phyloP scores from a whole-genome alignment of 2,329 filamentous ascomycete species.

The Diaporthe ilicicola region DNA sequence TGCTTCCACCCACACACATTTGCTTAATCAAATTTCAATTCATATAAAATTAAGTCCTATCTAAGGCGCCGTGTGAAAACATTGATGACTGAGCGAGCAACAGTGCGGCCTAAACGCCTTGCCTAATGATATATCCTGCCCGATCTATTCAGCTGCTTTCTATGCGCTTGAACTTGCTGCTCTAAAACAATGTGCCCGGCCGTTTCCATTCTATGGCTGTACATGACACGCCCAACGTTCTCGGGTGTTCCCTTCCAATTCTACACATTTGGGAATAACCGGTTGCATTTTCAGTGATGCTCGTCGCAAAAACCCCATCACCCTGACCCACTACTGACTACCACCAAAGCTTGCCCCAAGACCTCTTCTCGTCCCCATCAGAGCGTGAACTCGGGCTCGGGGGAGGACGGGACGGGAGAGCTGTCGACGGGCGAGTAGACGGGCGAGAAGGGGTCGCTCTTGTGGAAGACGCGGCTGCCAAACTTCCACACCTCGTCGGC shows the following conservation, averaged over 20 bases:
- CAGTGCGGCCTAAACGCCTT: background rate
- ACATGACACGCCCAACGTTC: background rate
- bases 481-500: constrained; percentile 87
- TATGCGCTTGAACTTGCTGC: background rate
- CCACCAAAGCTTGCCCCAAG: background rate
- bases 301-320: background rate
- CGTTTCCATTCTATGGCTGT: background rate
- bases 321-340: background rate
- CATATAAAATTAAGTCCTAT: too few species aligned
- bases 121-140: background rate
- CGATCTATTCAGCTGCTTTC: background rate
- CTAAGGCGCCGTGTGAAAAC: background rate
- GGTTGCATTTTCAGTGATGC: background rate
- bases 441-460: constrained; percentile 32
- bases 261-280: background rate
- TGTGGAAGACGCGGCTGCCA: constrained; percentile 62
- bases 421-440: constrained; percentile 30
- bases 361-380: background rate
- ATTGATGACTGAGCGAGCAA: background rate
- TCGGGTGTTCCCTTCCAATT: background rate
- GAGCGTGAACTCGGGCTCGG: constrained; percentile 19
- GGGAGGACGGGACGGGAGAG: constrained; percentile 24
- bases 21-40: constrained; percentile 5
- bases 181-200: background rate
- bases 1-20: constrained; percentile 9